These are phyloP conservation scores for Geosmithia putterillii DNA, from an alignment of 2,329 filamentous ascomycete genomes.

Conservation along the genomic window DNA sequence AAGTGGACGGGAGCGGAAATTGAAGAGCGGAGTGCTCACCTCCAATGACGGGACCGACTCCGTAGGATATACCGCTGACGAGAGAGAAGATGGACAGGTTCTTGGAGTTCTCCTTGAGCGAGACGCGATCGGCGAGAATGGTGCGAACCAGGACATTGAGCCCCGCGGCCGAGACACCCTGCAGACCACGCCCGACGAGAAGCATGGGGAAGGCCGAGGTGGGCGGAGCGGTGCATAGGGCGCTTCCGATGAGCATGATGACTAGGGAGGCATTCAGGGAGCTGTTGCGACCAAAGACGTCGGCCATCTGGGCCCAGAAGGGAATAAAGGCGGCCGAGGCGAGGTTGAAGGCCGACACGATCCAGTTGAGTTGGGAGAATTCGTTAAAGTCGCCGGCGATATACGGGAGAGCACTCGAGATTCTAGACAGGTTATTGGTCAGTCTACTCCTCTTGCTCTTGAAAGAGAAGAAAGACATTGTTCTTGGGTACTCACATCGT, in stretches of 20 bases:
- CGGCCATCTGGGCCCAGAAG: constrained; percentile 50
- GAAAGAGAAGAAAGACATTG: not conserved
- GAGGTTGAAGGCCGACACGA: constrained; percentile 57
- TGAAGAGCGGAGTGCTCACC: constrained; percentile 14
- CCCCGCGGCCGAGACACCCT: constrained; percentile 50
- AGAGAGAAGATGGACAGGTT: constrained; percentile 52
- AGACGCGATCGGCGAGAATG: constrained; percentile 54
- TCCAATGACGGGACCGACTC: constrained; percentile 49
- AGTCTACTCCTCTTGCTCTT: not conserved
- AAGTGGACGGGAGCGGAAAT: not conserved
- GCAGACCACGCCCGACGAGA: constrained; percentile 49
- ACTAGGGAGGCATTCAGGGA: constrained; percentile 44
- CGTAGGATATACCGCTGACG: constrained; percentile 46
- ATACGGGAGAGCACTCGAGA: constrained; percentile 26
- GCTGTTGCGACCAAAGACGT: constrained; percentile 51
- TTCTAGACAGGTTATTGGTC: constrained; percentile 9
- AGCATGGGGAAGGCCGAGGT: constrained; percentile 42
- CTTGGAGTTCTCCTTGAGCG: constrained; percentile 45
- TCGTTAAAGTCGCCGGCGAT: constrained; percentile 54
- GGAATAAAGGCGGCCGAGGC: constrained; percentile 56
- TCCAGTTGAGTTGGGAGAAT: constrained; percentile 52
- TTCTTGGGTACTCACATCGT: constrained; percentile 35
- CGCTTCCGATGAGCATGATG: constrained; percentile 46
- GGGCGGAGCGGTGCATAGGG: constrained; percentile 47
- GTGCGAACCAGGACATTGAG: constrained; percentile 48